A percentile compares a stretch with the other conserved stretches of the same genome.
These are phyloP conservation scores for Ceratocystiopsis sp. DNA, from an alignment of 2,329 filamentous ascomycete genomes.

Conservation along the genomic window DNA sequence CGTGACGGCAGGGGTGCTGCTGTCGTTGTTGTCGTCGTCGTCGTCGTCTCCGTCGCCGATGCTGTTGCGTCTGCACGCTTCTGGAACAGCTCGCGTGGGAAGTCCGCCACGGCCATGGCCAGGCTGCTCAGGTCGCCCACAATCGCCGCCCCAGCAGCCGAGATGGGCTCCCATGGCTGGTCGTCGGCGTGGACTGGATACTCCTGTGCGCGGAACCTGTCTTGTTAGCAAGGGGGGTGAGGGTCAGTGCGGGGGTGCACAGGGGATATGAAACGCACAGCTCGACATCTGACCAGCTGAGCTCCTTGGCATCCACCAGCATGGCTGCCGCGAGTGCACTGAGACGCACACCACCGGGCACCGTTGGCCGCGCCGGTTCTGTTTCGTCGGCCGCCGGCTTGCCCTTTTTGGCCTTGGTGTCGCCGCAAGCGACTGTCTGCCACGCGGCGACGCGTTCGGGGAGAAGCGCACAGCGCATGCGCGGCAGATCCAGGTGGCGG, in stretches of 20 bases:
- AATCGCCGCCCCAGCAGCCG: constrained; percentile 59
- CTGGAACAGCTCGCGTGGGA: constrained; percentile 35
- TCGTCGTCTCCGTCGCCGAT: neutral
- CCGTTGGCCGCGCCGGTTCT: constrained; percentile 7
- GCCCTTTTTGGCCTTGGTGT: neutral
- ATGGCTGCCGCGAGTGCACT: constrained; percentile 56
- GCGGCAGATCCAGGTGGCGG: constrained; percentile 47
- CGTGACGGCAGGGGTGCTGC: neutral
- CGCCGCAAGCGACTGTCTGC: constrained; percentile 21
- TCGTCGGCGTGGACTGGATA: constrained; percentile 53
- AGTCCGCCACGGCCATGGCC: constrained; percentile 66
- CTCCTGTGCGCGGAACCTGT: constrained; percentile 29
- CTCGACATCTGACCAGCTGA: constrained; percentile 57
- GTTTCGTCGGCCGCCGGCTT: constrained; percentile 15
- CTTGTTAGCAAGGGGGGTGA: neutral
- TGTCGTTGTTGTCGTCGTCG: neutral
- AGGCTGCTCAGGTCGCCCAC: constrained; percentile 71
- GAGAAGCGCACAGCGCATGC: constrained; percentile 51
- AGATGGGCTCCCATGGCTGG: constrained; percentile 64
- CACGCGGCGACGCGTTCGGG: constrained; percentile 57
- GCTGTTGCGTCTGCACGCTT: constrained; percentile 12
- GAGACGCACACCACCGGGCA: constrained; percentile 20
- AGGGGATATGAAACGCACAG: constrained; percentile 27
- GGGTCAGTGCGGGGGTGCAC: neutral
- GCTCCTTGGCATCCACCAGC: constrained; percentile 40